Base-by-base conservation (phyloP, 352 stramenopile species). In the Pelagophyceae sp. region DNA sequence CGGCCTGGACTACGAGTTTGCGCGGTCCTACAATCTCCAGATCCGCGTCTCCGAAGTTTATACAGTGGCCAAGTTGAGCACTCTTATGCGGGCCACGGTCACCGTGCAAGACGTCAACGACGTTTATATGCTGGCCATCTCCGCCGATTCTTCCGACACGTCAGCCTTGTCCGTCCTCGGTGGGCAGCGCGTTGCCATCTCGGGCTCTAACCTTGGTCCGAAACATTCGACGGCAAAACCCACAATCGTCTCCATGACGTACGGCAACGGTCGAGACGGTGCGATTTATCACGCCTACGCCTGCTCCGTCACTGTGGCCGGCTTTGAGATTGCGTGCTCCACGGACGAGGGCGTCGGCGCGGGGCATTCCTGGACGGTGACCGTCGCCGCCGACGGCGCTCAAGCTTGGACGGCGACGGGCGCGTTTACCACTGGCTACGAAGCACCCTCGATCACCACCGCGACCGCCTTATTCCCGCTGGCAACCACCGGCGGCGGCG, bases 261-360 rank as follows among this genome's bases (percentile, higher is more conserved):
- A n/a, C 58, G 23, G 58, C 58, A 33, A 65, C 58, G 58, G 58
- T 27, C 15, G 3, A 15, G 58, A 65, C 58, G 58, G 58, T 27
- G 58, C 58, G 23, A 33, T 27, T 27, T 65, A 65, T 27, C 25
- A 33, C 58, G 58, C 58, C 29, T 33, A 33, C 23, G 29, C 15
- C 58, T 65, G 58, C 58, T 33, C 58, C 58, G 58, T 65, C 15
- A 65, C 58, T n/a, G n/a, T n/a, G n/a, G n/a, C n/a, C n/a, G n/a
- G n/a, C n/a, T n/a, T n/a, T n/a, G n/a, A n/a, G n/a, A 27, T 32
- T 27, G 58, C 58, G 15, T 2, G 58, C 23, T 33, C 58, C 23
- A 65, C 58, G 23, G 58, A 65, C 58, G 58, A 65, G 58, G 58
- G 58, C 58, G 58, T 65, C 29, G 58, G 58, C 58, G 23, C 20